Evolutionary conservation across 1,284 basidiomycete genomes (phyloP).

Genomic region (Wolfiporia cocos): DNA sequence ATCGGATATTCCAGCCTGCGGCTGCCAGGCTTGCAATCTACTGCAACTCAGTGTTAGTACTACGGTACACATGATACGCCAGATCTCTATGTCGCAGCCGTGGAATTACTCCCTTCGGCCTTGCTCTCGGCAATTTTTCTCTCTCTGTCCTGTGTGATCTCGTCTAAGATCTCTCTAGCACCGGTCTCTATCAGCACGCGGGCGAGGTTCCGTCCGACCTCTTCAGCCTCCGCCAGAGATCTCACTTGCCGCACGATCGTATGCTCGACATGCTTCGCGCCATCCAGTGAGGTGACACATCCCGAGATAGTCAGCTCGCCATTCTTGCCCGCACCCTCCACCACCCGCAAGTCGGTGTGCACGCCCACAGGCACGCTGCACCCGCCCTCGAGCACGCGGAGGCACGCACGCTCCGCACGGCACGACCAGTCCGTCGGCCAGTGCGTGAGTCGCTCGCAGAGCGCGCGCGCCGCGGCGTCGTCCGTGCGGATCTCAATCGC

Average conservation of each 20-base stretch:
- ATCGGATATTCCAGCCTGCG: too few relatives aligned
- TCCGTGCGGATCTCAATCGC: slow-evolving; percentile 81
- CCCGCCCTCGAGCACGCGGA: slow-evolving; percentile 89
- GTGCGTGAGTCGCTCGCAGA: slow-evolving; percentile 69
- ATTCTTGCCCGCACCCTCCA: slow-evolving; percentile 26
- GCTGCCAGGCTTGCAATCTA: too few relatives aligned
- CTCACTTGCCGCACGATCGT: slow-evolving; percentile 50
- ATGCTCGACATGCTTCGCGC: slow-evolving; percentile 64
- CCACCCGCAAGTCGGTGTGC: slow-evolving; percentile 41
- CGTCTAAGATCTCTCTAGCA: slow-evolving; percentile 73
- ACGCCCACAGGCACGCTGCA: slow-evolving; percentile 98
- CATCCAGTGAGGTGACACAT: slow-evolving; percentile 78
- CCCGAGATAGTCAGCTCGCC: slow-evolving; percentile 58
- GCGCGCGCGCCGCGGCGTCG: slow-evolving; percentile 54
- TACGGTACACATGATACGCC: too few relatives aligned
- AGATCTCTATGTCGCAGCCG: background rate
- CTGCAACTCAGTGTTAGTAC: too few relatives aligned
- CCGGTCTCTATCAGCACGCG: slow-evolving; percentile 58
- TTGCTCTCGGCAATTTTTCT: slow-evolving; percentile 41
- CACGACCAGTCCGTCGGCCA: slow-evolving; percentile 73
- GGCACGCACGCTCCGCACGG: slow-evolving; percentile 80
- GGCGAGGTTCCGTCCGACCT: slow-evolving; percentile 64
- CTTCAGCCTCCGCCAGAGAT: slow-evolving; percentile 57
- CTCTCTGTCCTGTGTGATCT: slow-evolving; percentile 66
- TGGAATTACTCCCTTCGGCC: slow-evolving; percentile 5